Evolutionary conservation across 1,284 basidiomycete species (phyloP), one percentile per base, ranked within the genome.

Genomic region (Leccinum holopus): DNA sequence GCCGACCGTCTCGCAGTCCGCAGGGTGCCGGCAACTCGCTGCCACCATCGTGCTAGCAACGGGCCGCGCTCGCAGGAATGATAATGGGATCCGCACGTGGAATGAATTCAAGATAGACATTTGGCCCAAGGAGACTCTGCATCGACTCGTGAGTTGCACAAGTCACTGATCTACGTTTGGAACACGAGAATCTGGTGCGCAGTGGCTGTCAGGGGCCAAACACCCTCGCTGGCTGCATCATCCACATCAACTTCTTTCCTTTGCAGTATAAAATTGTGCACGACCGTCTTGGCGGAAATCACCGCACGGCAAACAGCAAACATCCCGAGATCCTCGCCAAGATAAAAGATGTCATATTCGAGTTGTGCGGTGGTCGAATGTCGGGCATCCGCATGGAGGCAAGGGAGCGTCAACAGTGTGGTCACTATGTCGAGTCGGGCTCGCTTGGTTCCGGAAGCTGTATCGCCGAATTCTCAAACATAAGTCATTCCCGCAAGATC

Each of bases 161-260:
- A 30, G 28, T 11, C 8, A 10, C 10, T 30, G 25, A 61, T 44
- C 61, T 68, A 66, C 54, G 61, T 25, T 28, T 58, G 54, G 53
- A 76, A 74, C 57, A 76, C 63, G 47, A 75, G 68, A 58, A 74
- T 75, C 65, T 76, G 72, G 59, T 74, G 72, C 12, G 65, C 72
- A 25, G 57, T 59, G 56, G 73, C 72, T 16, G 65, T 71, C 0
- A 74, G 58, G 18, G 69, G 65, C 75, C 75, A 76, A 28, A 75
- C 63, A n/a, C 62, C 72, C 59, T 68, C 67, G 11, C 53, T 64
- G n/a, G 8, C 59, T 39, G 65, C 74, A 58, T 72, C 74, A 56
- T 76, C 75, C 12, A 49, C 55, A 44, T 70, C 72, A 25, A 39
- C 71, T 49, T 74, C 74, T 60, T 75, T 76, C 54, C 61, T 61